A percentile compares a stretch with the other conserved stretches of the same genome.
phyloP scores from a whole-genome alignment of 2,329 filamentous ascomycete species.

The Fusarium veterinarium region DNA sequence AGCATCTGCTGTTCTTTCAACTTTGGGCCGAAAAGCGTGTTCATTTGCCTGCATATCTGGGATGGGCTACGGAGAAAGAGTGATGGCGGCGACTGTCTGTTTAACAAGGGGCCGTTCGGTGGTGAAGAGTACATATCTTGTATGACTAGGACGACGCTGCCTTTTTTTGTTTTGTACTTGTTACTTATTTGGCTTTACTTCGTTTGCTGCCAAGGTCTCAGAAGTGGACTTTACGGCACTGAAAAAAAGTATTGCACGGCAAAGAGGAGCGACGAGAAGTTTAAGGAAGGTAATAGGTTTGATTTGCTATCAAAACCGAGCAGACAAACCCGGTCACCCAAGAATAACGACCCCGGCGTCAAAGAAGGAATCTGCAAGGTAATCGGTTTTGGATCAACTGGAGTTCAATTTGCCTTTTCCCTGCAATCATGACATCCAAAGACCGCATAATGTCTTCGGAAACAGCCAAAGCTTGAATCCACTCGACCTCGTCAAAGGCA shows the following conservation, averaged over 20 bases:
- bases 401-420: slow-evolving; percentile 45
- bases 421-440: slow-evolving; percentile 37
- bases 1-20: slow-evolving; percentile 48
- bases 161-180: slow-evolving; percentile 36
- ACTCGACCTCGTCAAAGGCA: slow-evolving; percentile 48
- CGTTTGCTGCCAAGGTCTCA: slow-evolving; percentile 8
- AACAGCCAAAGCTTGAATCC: slow-evolving; percentile 46
- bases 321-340: slow-evolving; percentile 35
- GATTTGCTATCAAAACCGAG: slow-evolving; percentile 42
- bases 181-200: slow-evolving; percentile 33
- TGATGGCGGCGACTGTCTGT: slow-evolving; percentile 44
- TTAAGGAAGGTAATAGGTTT: slow-evolving; percentile 44
- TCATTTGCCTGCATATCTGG: slow-evolving; percentile 57
- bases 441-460: slow-evolving; percentile 41
- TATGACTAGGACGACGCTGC: slow-evolving; percentile 48
- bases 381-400: slow-evolving; percentile 43
- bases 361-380: slow-evolving; percentile 32
- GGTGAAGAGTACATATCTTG: slow-evolving; percentile 44
- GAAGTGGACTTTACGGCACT: slow-evolving; percentile 1
- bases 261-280: slow-evolving; percentile 21
- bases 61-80: slow-evolving; percentile 49
- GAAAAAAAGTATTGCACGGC: slow-evolving; percentile 7
- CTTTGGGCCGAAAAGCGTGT: slow-evolving; percentile 55
- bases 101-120: slow-evolving; percentile 30
- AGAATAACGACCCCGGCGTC: slow-evolving; percentile 33